Conservation (phyloP, 1,139 yeast genomes). For the Maudiozyma humilis region DNA sequence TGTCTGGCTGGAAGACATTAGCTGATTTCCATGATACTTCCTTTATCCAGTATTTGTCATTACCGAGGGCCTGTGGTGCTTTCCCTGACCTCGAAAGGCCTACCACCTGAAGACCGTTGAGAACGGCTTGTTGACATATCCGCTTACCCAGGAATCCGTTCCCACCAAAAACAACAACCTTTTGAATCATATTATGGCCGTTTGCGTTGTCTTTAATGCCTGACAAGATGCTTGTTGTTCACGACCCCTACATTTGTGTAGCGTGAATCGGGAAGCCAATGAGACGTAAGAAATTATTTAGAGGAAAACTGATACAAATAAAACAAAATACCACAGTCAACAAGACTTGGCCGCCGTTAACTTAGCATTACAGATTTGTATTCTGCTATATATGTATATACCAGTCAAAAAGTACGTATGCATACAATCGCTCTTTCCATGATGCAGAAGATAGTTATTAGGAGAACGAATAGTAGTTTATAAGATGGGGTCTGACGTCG, state of each 20-base stretch:
- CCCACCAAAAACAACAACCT: conserved; percentile 66
- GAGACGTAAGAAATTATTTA: too few species aligned
- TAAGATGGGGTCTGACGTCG: too few species aligned
- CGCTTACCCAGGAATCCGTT: conserved; percentile 69
- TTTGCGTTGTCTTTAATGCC: not conserved
- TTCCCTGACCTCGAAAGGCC: conserved; percentile 55
- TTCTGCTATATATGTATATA: too few species aligned
- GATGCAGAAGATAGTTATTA: too few species aligned
- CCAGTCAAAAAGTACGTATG: too few species aligned
- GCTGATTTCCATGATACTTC: conserved; percentile 64
- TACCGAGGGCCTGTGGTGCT: conserved; percentile 37
- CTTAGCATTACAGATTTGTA: too few species aligned
- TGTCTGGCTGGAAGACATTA: conserved; percentile 55
- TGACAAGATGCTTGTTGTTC: conserved; percentile 9
- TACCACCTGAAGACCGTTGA: conserved; percentile 54
- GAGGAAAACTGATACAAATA: too few species aligned
- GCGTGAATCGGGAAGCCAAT: too few species aligned
- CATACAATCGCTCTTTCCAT: too few species aligned
- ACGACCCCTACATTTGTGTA: not conserved
- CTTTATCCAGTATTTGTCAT: conserved; percentile 42
- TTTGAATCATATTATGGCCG: conserved; percentile 3
- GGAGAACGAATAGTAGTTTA: too few species aligned
- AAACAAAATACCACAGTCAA: too few species aligned
- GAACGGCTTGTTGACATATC: conserved; percentile 62
- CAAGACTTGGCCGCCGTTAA: too few species aligned